Evolutionary conservation across 2,329 filamentous ascomycete species (phyloP).

Genomic region (Talaromyces islandicus): DNA sequence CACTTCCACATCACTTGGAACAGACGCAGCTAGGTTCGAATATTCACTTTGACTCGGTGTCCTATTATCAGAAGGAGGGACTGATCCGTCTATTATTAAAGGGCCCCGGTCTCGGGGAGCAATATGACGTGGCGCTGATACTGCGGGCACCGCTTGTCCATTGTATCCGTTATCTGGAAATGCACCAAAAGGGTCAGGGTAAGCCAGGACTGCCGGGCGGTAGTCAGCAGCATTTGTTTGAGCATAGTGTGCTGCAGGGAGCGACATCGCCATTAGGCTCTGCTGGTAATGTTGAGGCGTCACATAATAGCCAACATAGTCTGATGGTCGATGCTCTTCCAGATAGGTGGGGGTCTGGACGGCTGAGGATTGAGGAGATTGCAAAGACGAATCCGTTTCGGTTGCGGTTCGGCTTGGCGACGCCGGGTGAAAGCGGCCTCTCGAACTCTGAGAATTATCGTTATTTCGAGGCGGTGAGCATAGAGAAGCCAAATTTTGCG

Average conservation of each 20-base stretch:
- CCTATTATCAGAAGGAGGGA: constrained; percentile 29
- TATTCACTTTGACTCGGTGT: constrained; percentile 24
- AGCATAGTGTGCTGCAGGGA: constrained; percentile 29
- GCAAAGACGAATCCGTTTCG: constrained; percentile 23
- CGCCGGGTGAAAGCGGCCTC: constrained; percentile 25
- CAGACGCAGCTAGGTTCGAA: constrained; percentile 20
- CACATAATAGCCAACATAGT: constrained; percentile 43
- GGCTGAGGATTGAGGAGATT: constrained; percentile 2
- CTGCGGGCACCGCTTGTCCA: constrained; percentile 16
- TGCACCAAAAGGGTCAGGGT: constrained; percentile 18
- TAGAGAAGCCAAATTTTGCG: constrained; percentile 26
- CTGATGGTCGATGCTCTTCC: constrained; percentile 35
- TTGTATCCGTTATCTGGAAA: constrained; percentile 19
- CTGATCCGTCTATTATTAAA: constrained; percentile 43
- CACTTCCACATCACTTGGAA: constrained; percentile 1
- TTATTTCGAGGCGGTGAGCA: constrained; percentile 26
- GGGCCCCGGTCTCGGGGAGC: constrained; percentile 28
- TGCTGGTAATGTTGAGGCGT: constrained; percentile 39
- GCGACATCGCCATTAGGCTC: constrained; percentile 30
- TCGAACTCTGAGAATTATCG: constrained; percentile 24
- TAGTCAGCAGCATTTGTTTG: constrained; percentile 31
- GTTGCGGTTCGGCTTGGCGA: constrained; percentile 26
- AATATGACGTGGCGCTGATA: constrained; percentile 20
- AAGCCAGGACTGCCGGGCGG: constrained; percentile 18
- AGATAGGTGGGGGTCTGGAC: constrained; percentile 25